These are phyloP conservation scores for Phaeophleospora eucalypticola DNA, from an alignment of 2,329 filamentous ascomycete genomes.

Conservation along the genomic window DNA sequence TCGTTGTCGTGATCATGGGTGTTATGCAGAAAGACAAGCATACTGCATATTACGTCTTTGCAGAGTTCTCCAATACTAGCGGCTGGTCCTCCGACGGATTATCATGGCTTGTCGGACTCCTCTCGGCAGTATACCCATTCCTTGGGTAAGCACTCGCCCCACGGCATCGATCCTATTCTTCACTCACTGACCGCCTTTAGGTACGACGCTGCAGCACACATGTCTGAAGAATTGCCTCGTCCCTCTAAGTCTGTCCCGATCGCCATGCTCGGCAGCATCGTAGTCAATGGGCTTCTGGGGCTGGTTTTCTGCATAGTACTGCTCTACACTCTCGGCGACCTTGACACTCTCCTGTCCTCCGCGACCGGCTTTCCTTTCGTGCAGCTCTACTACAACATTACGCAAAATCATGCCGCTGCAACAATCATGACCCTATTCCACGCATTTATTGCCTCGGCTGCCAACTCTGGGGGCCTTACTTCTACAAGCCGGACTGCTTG, in stretches of 20 bases:
- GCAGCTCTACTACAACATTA: constrained; percentile 25
- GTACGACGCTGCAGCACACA: constrained; percentile 17
- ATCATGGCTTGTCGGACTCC: constrained; percentile 17
- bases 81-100: constrained; percentile 18
- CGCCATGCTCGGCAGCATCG: constrained; percentile 21
- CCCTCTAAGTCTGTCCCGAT: constrained; percentile 23
- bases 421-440: constrained; percentile 34
- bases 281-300: constrained; percentile 20
- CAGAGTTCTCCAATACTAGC: constrained; percentile 16
- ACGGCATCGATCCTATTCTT: not conserved
- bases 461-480: constrained; percentile 33
- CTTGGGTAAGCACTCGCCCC: constrained; percentile 7
- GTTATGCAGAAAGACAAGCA: constrained; percentile 34
- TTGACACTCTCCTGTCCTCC: constrained; percentile 20
- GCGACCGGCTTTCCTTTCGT: constrained; percentile 24
- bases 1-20: constrained; percentile 43
- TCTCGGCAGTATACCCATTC: constrained; percentile 18
- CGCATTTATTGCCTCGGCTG: constrained; percentile 29
- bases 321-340: constrained; percentile 20
- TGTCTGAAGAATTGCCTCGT: constrained; percentile 22
- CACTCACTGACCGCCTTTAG: constrained; percentile 1
- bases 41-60: constrained; percentile 23
- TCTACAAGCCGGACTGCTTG: constrained; percentile 35
- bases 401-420: constrained; percentile 18
- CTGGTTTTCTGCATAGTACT: constrained; percentile 17